Conservation (phyloP, 2,329 filamentous ascomycete genomes). For the Lasiodiplodia gonubiensis region DNA sequence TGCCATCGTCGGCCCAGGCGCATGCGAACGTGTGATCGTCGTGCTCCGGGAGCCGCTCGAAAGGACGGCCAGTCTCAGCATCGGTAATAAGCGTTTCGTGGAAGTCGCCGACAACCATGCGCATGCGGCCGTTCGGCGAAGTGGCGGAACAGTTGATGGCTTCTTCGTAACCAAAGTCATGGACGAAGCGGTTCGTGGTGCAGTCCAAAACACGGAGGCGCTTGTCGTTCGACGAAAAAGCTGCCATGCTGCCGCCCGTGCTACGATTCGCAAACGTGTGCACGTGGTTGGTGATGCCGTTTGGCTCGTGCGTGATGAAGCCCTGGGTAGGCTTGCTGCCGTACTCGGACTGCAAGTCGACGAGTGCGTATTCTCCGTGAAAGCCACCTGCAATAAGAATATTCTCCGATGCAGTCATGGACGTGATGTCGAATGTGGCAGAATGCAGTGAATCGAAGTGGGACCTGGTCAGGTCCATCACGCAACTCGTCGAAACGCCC, state of each 20-base stretch:
- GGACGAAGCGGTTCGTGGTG: constrained; percentile 63
- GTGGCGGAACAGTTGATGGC: constrained; percentile 76
- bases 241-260: constrained; percentile 54
- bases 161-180: constrained; percentile 61
- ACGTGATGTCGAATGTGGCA: constrained; percentile 55
- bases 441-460: constrained; percentile 31
- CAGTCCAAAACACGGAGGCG: constrained; percentile 62
- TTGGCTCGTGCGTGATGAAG: constrained; percentile 55
- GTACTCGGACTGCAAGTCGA: constrained; percentile 46
- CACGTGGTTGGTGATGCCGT: constrained; percentile 65
- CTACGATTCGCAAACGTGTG: constrained; percentile 59
- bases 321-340: constrained; percentile 49
- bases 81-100: constrained; percentile 70
- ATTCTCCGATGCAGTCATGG: constrained; percentile 56
- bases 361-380: constrained; percentile 62
- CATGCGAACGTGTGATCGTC: constrained; percentile 76
- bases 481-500: constrained; percentile 47
- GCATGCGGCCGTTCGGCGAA: constrained; percentile 72
- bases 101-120: constrained; percentile 74
- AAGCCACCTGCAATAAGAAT: constrained; percentile 63
- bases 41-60: constrained; percentile 67
- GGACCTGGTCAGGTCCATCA: constrained; percentile 55
- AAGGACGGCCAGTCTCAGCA: constrained; percentile 66
- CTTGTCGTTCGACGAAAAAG: constrained; percentile 64
- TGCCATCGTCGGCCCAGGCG: constrained; percentile 79